Evolutionary conservation across 495 filamentous ascomycete species (phyloP), one percentile per base, ranked within the genome.

Genomic region (Echria macrotheca): DNA sequence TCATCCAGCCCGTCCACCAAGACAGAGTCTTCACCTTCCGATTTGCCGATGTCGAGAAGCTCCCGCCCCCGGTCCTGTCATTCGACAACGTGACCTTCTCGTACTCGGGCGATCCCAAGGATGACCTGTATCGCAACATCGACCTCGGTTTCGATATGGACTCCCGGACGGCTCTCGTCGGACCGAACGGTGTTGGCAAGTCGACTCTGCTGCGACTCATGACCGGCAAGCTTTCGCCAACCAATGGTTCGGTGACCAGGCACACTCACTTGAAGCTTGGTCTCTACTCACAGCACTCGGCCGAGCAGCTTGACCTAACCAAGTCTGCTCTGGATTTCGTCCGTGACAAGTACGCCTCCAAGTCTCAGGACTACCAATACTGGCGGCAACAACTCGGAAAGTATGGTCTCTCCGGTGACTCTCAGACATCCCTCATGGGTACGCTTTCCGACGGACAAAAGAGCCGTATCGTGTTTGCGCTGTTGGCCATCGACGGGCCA

Each of bases 111-210:
- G 77, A 94, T 7, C 62, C 80, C 49, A 81, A 86, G 58, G 94
- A 98, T 63, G 91, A 94, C 65, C 81, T 98, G 11, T 98, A 98
- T 73, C 87, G 90, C 68, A 79, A 95, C 71, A 81, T 99, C 28
- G 93, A 99, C 69, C 84, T 99, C 56, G 93, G 93, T 79, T 91
- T 99, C 49, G 93, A 99, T 69, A 99, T 99, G 93, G 93, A 99
- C 72, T 94, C 87, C 48, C 87, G 93, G 66, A 93, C 93, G 19
- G 94, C 93, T 15, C 83, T 99, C 41, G 93, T 99, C 60, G 93
- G 93, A 33, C 93, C 93, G 62, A 99, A 99, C 71, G 93, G 93
- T 89, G 93, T 99, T 45, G 93, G 93, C 63, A 99, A 99, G 74
- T 97, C 94, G n/a, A 99, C 93, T 10, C 79, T 99, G 25, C 83